These are phyloP conservation scores for Brettanomyces nanus DNA, from an alignment of 805 yeast species.

Conservation along the genomic window DNA sequence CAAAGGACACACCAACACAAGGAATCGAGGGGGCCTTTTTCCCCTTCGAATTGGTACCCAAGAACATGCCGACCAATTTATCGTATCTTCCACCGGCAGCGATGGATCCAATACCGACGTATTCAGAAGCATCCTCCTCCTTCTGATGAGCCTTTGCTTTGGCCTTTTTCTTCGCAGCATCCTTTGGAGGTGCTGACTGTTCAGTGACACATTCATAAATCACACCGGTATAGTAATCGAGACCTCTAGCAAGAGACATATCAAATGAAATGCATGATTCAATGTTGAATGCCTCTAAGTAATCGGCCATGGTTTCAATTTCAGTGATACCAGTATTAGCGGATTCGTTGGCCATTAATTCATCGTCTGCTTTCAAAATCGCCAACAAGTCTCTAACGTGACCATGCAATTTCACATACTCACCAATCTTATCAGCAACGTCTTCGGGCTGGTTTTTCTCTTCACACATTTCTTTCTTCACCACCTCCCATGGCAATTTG, in stretches of 20 bases:
- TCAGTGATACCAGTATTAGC: slow-evolving; percentile 80
- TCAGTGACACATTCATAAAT: slow-evolving; percentile 94
- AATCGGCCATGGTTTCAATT: slow-evolving; percentile 65
- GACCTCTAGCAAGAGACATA: slow-evolving; percentile 91
- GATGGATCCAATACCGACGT: slow-evolving; percentile 96
- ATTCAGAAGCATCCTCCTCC: slow-evolving; percentile 90
- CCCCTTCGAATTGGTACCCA: slow-evolving; percentile 67
- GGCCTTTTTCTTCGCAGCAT: slow-evolving; percentile 60
- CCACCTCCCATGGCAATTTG: slow-evolving; percentile 92
- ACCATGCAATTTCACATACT: slow-evolving; percentile 81
- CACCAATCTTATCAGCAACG: slow-evolving; percentile 90
- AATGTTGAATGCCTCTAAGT: slow-evolving; percentile 77
- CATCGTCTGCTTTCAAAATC: slow-evolving; percentile 47
- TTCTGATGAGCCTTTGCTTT: slow-evolving; percentile 24
- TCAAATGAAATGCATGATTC: slow-evolving; percentile 69
- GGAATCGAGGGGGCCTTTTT: slow-evolving; percentile 71
- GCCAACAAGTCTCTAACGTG: slow-evolving; percentile 54
- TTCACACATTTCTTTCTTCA: slow-evolving; percentile 81
- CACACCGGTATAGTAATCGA: slow-evolving; percentile 95
- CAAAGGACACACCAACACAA: slow-evolving; percentile 95
- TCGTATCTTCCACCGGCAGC: slow-evolving; percentile 99
- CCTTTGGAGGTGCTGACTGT: slow-evolving; percentile 91
- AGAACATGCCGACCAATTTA: slow-evolving; percentile 92
- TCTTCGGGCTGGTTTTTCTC: slow-evolving; percentile 88
- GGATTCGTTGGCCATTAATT: slow-evolving; percentile 52